Evolutionary conservation across 805 yeast genomes (phyloP), one percentile per base, ranked within the genome.

Genomic region (Wickerhamiella musiphila): DNA sequence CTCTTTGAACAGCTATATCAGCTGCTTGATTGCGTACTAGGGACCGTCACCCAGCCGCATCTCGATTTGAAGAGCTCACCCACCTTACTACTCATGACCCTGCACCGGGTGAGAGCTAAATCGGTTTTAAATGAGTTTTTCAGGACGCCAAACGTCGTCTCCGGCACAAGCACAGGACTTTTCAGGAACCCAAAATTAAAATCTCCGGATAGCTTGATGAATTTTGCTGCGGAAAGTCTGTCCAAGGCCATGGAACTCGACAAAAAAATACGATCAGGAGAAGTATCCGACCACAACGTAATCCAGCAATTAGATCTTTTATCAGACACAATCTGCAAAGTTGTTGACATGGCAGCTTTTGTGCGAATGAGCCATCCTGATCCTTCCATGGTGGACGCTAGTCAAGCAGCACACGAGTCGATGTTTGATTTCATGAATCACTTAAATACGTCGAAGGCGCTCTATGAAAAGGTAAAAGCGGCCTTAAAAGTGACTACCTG

Each of bases 361-460:
- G 70, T 90, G 18, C 60, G 96, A 29, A 83, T 82, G 16, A 73
- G 76, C 1, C 96, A 86, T 49, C 95, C 96, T 1, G 67, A 73
- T 40, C 59, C 59, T 31, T 53, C 59, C 12, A 82, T 79, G 64
- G 63, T 77, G 8, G 63, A 62, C 24, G 84, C 83, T 2, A 94
- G 98, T 1, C 93, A 86, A 47, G 64, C 67, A 27, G 77, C 90
- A 23, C 94, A 86, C 49, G 92, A 81, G 44, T 61, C 70, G 40
- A 70, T 86, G 78, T 86, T 76, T 53, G 93, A 83, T 47, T 84
- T 75, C 53, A 90, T 90, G 98, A 90, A 83, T 53, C 66, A 76
- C 33, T 60, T 90, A 28, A 90, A 90, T 52, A 84, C 96, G 2
- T 75, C 81, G 34, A 77, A 72, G 11, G 74, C 67, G 23, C 60